These are phyloP conservation scores for Guillardia theta DNA, from an alignment of 78 protist genomes.

Conservation along the genomic window DNA sequence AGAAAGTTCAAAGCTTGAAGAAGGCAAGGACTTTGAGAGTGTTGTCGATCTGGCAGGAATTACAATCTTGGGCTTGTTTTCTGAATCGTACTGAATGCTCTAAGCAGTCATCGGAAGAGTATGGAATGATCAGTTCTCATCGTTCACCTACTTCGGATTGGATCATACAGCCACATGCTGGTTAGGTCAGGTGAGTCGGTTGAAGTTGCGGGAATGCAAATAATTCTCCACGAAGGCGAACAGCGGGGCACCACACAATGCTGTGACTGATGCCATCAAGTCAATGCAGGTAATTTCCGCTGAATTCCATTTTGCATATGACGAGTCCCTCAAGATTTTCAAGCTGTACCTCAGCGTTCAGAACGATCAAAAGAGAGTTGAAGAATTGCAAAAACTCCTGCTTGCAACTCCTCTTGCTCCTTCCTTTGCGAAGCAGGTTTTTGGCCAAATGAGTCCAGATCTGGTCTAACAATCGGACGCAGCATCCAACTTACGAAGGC, in stretches of 20 bases:
- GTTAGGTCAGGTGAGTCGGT: constrained; percentile 31
- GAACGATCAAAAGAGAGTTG: background rate
- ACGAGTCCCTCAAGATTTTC: background rate
- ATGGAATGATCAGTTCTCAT: background rate
- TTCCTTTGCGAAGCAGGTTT: constrained; percentile 14
- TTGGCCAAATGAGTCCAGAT: background rate
- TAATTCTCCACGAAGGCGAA: background rate
- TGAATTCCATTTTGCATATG: background rate
- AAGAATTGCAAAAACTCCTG: background rate
- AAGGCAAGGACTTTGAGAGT: too few species aligned
- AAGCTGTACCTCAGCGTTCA: background rate
- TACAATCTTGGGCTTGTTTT: too few species aligned
- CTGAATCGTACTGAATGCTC: too few species aligned
- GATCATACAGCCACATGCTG: constrained; percentile 6
- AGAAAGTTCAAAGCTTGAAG: too few species aligned
- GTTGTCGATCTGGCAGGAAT: too few species aligned
- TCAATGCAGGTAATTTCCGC: background rate
- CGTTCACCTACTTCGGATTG: background rate
- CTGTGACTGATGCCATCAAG: constrained; percentile 22
- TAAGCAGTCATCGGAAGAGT: too few species aligned
- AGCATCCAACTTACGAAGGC: background rate
- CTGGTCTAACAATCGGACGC: background rate
- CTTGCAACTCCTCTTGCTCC: background rate
- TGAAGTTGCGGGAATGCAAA: too few species aligned
- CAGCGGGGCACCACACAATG: constrained; percentile 16